Evolutionary conservation across 257 asterid genomes (phyloP).

Genomic region (Solanum sejunctum): DNA sequence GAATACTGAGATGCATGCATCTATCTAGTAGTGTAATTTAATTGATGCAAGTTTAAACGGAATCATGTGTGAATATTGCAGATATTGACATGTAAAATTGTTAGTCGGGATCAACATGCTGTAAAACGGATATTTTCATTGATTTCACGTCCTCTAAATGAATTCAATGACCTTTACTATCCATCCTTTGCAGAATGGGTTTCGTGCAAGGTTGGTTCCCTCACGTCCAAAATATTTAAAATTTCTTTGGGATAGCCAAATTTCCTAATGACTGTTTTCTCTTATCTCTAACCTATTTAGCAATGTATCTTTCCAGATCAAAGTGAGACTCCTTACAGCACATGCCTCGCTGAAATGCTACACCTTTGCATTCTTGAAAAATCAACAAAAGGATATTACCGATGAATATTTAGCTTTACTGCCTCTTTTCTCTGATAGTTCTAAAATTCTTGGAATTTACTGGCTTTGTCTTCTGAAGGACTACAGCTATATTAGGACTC

Average conservation of each 20-base stretch:
- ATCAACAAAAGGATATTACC: slow-evolving; percentile 55
- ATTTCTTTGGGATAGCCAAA: background rate
- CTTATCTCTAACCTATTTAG: slow-evolving; percentile 10
- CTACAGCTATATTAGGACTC: slow-evolving; percentile 55
- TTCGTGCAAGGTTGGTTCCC: slow-evolving; percentile 80
- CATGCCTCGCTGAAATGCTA: slow-evolving; percentile 96
- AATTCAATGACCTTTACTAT: slow-evolving; percentile 77
- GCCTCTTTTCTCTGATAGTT: slow-evolving; percentile 77
- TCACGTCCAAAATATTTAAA: background rate
- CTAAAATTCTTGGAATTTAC: slow-evolving; percentile 62
- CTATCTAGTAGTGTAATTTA: slow-evolving; percentile 1
- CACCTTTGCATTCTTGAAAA: slow-evolving; percentile 58
- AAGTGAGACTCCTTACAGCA: slow-evolving; percentile 86
- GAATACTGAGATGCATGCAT: background rate
- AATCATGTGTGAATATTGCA: slow-evolving; percentile 24
- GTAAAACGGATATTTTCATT: slow-evolving; percentile 89
- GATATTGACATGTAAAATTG: slow-evolving; percentile 94
- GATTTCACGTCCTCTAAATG: slow-evolving; percentile 89
- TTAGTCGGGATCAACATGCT: slow-evolving; percentile 91
- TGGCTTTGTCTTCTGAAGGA: slow-evolving; percentile 92
- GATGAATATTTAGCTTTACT: slow-evolving; percentile 65
- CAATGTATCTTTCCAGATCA: slow-evolving; percentile 47
- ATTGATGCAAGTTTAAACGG: slow-evolving; percentile 12
- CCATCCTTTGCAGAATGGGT: slow-evolving; percentile 99
- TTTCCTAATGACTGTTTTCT: background rate